These are phyloP conservation scores for Salix purpurea DNA, from an alignment of 345 rosid species.

Conservation along the genomic window DNA sequence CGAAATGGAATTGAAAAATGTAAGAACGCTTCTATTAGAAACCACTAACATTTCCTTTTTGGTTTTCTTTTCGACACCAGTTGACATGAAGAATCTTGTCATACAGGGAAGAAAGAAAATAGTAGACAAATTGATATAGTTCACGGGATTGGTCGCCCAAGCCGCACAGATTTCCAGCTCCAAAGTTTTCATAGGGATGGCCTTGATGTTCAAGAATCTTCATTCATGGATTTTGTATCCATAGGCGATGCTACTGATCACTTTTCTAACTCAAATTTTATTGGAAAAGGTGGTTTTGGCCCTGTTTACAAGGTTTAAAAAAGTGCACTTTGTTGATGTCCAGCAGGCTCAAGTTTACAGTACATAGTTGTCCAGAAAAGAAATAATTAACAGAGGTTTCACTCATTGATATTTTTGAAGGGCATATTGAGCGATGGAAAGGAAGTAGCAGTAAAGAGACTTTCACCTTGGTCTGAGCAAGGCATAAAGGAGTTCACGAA, in stretches of 20 bases:
- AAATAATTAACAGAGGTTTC: neutral
- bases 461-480: conserved; percentile 30
- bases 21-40: neutral
- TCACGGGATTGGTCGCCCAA: conserved; percentile 1
- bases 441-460: conserved; percentile 43
- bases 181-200: neutral
- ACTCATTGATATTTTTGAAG: conserved; percentile 19
- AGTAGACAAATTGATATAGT: neutral
- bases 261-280: conserved; percentile 25
- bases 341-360: neutral
- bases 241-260: conserved; percentile 35
- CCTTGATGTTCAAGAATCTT: conserved; percentile 15
- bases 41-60: no score
- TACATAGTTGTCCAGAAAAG: neutral
- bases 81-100: neutral
- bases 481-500: conserved; percentile 27
- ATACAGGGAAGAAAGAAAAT: neutral
- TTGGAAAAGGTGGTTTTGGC: conserved; percentile 7
- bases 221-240: conserved; percentile 21
- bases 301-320: conserved; percentile 5
- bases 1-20: conserved; percentile 4
- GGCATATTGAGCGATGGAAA: conserved; percentile 43
- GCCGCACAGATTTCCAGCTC: neutral
- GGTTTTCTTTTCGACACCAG: neutral
- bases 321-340: neutral